A percentile compares a stretch with the other conserved stretches of the same genome.
These are phyloP conservation scores for Fragaria iinumae DNA, from an alignment of 306 rosid species.

Conservation along the genomic window DNA sequence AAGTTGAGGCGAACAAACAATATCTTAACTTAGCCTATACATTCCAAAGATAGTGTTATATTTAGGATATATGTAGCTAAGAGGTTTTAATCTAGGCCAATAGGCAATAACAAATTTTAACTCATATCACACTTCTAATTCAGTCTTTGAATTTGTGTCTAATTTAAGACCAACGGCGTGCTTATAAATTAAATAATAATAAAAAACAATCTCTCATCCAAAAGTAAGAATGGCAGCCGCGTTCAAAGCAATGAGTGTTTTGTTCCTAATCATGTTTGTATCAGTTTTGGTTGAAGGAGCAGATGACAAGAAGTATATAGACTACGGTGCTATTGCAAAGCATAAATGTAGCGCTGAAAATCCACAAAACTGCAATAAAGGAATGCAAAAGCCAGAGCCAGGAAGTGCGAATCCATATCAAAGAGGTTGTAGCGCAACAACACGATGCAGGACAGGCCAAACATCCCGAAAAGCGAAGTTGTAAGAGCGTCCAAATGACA, in stretches of 20 bases:
- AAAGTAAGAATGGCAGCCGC: not conserved
- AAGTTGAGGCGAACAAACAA: not conserved
- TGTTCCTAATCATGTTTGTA: not conserved
- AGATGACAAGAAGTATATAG: not conserved
- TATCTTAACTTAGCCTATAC: not conserved
- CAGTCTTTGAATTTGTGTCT: not conserved
- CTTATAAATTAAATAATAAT: not conserved
- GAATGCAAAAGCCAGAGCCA: not conserved
- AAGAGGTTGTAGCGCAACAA: not conserved
- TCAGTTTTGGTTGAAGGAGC: not conserved
- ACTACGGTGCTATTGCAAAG: not conserved
- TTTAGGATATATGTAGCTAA: not conserved
- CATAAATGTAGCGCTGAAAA: not conserved
- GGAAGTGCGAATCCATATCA: not conserved
- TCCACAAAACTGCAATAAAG: not conserved
- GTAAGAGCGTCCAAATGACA: not conserved
- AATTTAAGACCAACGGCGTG: not conserved
- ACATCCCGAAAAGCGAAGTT: not conserved
- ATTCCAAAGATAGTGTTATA: not conserved
- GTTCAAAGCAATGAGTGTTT: not conserved
- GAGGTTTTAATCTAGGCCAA: not conserved
- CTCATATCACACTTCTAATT: not conserved
- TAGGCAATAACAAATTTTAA: not conserved
- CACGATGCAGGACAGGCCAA: not conserved
- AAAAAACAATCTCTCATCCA: not conserved